A percentile compares a stretch with the other conserved stretches of the same genome.
Evolutionary conservation across 306 rosid genomes (phyloP).

Genomic region (Citrullus colocynthis): DNA sequence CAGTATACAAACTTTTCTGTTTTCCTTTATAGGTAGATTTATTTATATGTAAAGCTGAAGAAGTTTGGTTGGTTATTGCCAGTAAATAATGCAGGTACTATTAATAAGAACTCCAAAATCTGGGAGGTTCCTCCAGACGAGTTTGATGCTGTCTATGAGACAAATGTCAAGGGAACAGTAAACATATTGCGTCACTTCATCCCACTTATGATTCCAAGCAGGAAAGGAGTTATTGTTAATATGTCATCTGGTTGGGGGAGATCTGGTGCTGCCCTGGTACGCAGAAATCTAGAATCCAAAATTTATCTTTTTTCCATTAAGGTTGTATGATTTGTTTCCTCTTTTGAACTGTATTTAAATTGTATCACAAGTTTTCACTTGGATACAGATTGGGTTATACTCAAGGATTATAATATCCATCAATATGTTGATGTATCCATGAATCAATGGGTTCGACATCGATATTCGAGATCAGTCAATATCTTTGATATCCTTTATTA

Average conservation of each 20-base stretch:
- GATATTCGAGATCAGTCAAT: no score
- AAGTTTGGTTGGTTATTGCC: constrained; percentile 6
- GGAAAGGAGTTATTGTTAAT: constrained; percentile 61
- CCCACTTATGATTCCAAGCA: constrained; percentile 44
- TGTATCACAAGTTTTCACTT: not conserved
- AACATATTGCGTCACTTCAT: constrained; percentile 72
- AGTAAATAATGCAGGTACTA: constrained; percentile 83
- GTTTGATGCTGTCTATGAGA: constrained; percentile 58
- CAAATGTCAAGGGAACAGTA: constrained; percentile 67
- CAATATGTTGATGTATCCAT: no score
- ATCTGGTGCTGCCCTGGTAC: constrained; percentile 75
- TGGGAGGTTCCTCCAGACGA: constrained; percentile 83
- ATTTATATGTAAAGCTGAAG: not conserved
- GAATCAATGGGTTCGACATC: no score
- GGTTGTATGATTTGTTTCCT: not conserved
- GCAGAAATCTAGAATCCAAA: not conserved
- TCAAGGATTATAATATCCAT: no score
- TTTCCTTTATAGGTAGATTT: not conserved
- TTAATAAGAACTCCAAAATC: constrained; percentile 61
- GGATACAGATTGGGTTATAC: not conserved
- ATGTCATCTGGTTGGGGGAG: constrained; percentile 98
- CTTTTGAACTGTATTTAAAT: not conserved
- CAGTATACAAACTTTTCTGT: not conserved
- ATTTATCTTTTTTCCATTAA: not conserved
- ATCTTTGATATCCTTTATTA: no score